Percentiles rank a stretch among this genome's conserved stretches.
Evolutionary conservation across 2,329 filamentous ascomycete species (phyloP).

Genomic region (Magnaporthiopsis incrustans): DNA sequence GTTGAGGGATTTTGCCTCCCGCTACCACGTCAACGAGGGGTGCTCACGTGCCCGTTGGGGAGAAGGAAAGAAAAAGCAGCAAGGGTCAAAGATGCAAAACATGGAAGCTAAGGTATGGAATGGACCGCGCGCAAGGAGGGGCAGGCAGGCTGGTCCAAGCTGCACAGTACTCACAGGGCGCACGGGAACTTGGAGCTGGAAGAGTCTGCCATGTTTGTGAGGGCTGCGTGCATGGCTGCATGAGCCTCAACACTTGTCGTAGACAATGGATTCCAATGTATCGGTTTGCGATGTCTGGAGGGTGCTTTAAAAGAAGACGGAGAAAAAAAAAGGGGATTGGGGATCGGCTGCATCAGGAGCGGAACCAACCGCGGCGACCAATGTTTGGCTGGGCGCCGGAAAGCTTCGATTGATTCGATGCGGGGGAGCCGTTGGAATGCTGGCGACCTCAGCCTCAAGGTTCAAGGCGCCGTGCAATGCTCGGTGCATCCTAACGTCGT

Average conservation of each 20-base stretch:
- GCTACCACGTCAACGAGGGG: slow-evolving; percentile 7
- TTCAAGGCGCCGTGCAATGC: background rate
- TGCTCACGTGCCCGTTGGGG: slow-evolving; percentile 8
- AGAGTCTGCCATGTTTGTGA: slow-evolving; percentile 1
- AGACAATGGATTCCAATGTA: background rate
- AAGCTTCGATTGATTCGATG: background rate
- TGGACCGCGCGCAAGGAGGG: background rate
- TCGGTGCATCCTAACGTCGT: too few relatives aligned
- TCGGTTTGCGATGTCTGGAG: background rate
- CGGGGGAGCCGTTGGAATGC: background rate
- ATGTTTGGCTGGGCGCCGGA: background rate
- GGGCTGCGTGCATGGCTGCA: background rate
- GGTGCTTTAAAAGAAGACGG: background rate
- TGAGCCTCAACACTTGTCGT: background rate
- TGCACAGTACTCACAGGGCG: slow-evolving; percentile 50
- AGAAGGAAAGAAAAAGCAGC: slow-evolving; percentile 2
- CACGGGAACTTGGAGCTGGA: slow-evolving; percentile 47
- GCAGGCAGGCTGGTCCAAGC: background rate
- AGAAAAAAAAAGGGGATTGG: background rate
- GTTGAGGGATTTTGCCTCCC: slow-evolving; percentile 9
- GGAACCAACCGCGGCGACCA: background rate
- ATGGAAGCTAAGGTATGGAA: too few relatives aligned
- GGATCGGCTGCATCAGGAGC: background rate
- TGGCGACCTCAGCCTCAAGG: background rate
- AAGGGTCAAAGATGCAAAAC: too few relatives aligned